Base-by-base conservation (phyloP, 2,329 filamentous ascomycete species). In the Botrytis cinerea region DNA sequence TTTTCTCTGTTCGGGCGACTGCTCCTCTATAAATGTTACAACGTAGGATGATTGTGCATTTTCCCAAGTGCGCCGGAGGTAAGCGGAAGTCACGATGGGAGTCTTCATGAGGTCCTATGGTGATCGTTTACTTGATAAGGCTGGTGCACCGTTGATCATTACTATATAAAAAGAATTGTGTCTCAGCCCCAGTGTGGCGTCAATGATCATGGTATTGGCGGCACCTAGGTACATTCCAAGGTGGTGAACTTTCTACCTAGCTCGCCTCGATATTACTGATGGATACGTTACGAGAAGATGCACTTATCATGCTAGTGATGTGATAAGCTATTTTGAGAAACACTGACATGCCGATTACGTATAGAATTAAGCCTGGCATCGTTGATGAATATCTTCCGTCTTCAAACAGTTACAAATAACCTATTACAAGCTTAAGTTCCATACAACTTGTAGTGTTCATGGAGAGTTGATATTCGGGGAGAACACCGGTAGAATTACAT, bases 171-270 rank as follows among this genome's bases (percentile, higher is more conserved):
- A 57, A 9, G 35, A 18, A 35, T 38, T 43, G 2, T 8, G 54
- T 69, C 38, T 69, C 66, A 57, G 66, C 66, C 48, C 51, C 66
- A 69, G n/a, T 69, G 66, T 69, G 48, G 66, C 66, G 66, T 57
- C 32, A 32, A 5, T 57, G 22, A 32, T 10, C 10, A n/a, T 57
- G 48, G 57, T 38, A 61, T 43, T 16, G 35, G 35, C 18, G 57
- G 18, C 46, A 54, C 18, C 48, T 57, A 51, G 35, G 10, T 57
- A 43, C 32, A 20, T 43, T 43, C 25, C 48, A 68, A 32, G 32
- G 54, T 32, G 48, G 40, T 54, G 35, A 43, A 35, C n/a, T 40
- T 25, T 14, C 25, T 25, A 40, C 16, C 51, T 28, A 32, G n/a
- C 16, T 9, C 51, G 51, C n/a, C 51, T 57, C n/a, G 51, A 16